Percentiles rank a stretch among this genome's conserved stretches.
Evolutionary conservation across 2,329 filamentous ascomycete genomes (phyloP).

Genomic region (Aspergillus texensis): DNA sequence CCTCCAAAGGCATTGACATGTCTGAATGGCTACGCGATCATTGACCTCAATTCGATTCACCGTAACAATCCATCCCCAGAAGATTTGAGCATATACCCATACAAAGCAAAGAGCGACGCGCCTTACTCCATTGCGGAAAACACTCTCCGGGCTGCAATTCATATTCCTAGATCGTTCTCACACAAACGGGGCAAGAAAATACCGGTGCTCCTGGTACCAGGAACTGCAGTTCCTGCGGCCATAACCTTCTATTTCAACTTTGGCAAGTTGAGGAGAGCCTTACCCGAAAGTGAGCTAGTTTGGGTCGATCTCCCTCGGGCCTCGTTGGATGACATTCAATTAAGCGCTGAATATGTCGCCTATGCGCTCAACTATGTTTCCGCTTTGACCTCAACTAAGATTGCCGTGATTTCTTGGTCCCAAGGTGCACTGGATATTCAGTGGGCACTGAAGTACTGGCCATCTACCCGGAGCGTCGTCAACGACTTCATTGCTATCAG

Average conservation of each 20-base stretch:
- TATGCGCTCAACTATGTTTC: constrained; percentile 62
- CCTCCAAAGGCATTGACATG: constrained; percentile 16
- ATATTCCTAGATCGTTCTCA: constrained; percentile 54
- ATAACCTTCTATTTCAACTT: constrained; percentile 52
- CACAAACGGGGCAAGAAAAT: constrained; percentile 44
- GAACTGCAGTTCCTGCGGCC: constrained; percentile 55
- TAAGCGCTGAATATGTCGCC: constrained; percentile 58
- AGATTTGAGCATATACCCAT: constrained; percentile 17
- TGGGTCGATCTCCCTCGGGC: constrained; percentile 59
- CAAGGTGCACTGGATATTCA: constrained; percentile 59
- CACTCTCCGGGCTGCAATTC: constrained; percentile 54
- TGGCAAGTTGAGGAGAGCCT: constrained; percentile 50
- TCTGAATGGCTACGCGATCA: constrained; percentile 20
- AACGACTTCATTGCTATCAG: constrained; percentile 57
- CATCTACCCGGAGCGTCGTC: constrained; percentile 49
- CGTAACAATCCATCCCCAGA: constrained; percentile 16
- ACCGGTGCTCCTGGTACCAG: constrained; percentile 57
- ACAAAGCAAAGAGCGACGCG: constrained; percentile 44
- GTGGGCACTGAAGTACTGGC: constrained; percentile 63
- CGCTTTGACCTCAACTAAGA: constrained; percentile 42
- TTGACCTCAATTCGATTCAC: constrained; percentile 19
- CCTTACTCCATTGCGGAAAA: constrained; percentile 53
- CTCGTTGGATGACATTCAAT: constrained; percentile 53
- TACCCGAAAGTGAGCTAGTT: constrained; percentile 51
- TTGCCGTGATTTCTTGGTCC: constrained; percentile 57